Evolutionary conservation across 108 stramenopile genomes (phyloP), one percentile per base, ranked within the genome.

Genomic region (Mediolabrus comicus): DNA sequence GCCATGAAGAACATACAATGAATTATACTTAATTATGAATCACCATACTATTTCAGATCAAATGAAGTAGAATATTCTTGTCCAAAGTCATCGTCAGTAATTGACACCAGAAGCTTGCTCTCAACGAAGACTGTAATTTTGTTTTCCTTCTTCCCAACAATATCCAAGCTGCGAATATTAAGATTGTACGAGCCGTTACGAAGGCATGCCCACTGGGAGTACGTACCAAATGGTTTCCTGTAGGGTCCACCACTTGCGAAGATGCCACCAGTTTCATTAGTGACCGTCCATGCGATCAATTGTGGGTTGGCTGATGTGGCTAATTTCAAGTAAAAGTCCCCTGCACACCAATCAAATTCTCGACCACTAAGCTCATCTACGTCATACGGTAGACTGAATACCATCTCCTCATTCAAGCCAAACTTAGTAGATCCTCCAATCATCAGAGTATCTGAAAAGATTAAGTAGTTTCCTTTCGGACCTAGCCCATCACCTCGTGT

Each of bases 391-490:
- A 49, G 46, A 24, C 46, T 49, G 46, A 49, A 49, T 8, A 49
- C 46, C 46, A 49, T 49, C 22, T 49, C 46, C 19, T 49, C 46
- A 49, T 49, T 49, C 9, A 49, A 17, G 19, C 46, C 46, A 49
- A 49, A 49, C 46, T 49, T 49, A 8, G 46, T 49, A 17, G 46
- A 49, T 49, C 46, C 46, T 49, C 46, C 46, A 49, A 49, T 49
- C 46, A 49, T 49, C 19, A 49, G 46, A 22, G 46, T 8, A 22
- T 49, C 46, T 7, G 46, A 49, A 22, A 49, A 49, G 19, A 49
- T 49, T 49, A 49, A 49, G 46, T 49, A 49, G 46, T 49, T 49
- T 22, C 46, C 46, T 8, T 49, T 49, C 16, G 46, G 46, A 49
- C 46, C 46, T 9, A 49, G 46, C 19, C 46, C 46, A n/a, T 49